Conservation (phyloP, 106 monocot genomes). For the Allium cepa region DNA sequence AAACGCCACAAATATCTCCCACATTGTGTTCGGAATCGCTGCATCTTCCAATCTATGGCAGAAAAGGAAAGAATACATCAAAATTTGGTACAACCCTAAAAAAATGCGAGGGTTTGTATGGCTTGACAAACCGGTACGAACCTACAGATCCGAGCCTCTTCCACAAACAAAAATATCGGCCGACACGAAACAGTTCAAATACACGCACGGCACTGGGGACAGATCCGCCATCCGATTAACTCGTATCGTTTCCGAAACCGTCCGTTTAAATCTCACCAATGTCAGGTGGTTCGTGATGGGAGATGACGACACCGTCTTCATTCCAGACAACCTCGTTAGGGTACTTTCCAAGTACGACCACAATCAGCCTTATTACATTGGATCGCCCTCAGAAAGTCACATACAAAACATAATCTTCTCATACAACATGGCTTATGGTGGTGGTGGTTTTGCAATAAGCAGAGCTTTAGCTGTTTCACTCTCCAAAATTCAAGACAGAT, state of each 20-base stretch:
- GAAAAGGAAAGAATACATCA: constrained; percentile 39
- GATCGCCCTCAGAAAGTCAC: constrained; percentile 48
- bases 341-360: constrained; percentile 46
- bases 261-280: constrained; percentile 31
- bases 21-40: constrained; percentile 63
- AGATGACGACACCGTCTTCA: constrained; percentile 88
- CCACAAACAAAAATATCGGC: constrained; percentile 52
- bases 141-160: constrained; percentile 13
- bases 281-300: constrained; percentile 87
- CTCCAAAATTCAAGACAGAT: constrained; percentile 38
- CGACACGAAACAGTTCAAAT: constrained; percentile 55
- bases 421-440: constrained; percentile 70
- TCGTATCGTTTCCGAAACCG: constrained; percentile 83
- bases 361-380: constrained; percentile 56
- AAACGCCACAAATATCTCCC: constrained; percentile 22
- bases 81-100: constrained; percentile 35
- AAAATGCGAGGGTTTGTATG: constrained; percentile 44
- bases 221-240: constrained; percentile 89
- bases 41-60: constrained; percentile 45
- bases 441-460: constrained; percentile 67
- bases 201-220: constrained; percentile 54
- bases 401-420: constrained; percentile 59
- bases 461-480: constrained; percentile 37
- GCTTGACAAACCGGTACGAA: constrained; percentile 30
- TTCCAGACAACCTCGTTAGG: constrained; percentile 40